Base-by-base conservation (phyloP, 148 eudicot genomes). In the Vaccinium corymbosum region DNA sequence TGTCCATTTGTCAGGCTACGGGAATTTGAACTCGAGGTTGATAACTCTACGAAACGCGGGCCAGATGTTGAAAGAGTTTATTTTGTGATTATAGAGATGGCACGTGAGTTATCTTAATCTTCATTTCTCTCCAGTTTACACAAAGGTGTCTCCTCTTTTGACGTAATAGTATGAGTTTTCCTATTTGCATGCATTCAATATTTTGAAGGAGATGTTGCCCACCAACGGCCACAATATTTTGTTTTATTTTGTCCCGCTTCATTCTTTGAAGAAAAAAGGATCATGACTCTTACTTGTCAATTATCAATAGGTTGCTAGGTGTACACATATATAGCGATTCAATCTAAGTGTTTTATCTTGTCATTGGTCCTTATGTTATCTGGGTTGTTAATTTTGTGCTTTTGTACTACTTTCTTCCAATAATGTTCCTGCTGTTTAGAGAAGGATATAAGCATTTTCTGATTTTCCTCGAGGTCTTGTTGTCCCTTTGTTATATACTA, bases 21-120 rank as follows among this genome's bases (percentile, higher is more conserved):
- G 29, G 98, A 97, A 80, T 97, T 88, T 86, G 99, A 97, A 92
- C 71, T 87, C 74, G 90, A 88, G 85, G 85, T 68, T 83, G 98
- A 97, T 79, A 88, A 80, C 76, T 86, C 92, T 68, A 80, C 85
- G 62, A 92, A 86, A 82, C 98, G 93, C 17, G 99, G 99, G 49
- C 94, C 94, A 74, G 94, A 94, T 90, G 95, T 93, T 81, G 92
- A 90, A 62, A 91, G 90, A 86, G 86, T 95, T 73, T 87, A 94
- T 85, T 97, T 92, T 88, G 98, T 97, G 22, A 91, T 97, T 32
- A 48, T 97, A 66, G 99, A 97, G 88, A 87, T 97, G 97, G 94
- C 99, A 59, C 98, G 99, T 97, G 81, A 89, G 99, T 93, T 55
- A 77, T 79, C 75, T 38, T 81, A n/a, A 62, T 52, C 27, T 42